Percentiles rank a stretch among this genome's conserved stretches.
These are phyloP conservation scores for Ricinus communis DNA, from an alignment of 345 rosid genomes.

Conservation along the genomic window DNA sequence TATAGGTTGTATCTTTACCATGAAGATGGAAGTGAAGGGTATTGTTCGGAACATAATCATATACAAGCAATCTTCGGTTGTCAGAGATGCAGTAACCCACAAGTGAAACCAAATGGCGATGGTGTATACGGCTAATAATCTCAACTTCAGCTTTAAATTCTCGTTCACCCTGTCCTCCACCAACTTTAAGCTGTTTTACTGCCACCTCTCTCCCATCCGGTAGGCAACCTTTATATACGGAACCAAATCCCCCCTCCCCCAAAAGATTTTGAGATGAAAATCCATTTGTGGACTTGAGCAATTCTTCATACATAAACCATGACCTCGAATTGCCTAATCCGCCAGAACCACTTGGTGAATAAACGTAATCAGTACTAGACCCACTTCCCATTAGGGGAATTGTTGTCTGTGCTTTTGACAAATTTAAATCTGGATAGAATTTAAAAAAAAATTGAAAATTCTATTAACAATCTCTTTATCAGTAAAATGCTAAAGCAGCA, in stretches of 20 bases:
- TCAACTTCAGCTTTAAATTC: conserved; percentile 96
- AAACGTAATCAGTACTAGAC: conserved; percentile 48
- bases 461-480: conserved; percentile 5
- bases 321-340: conserved; percentile 78
- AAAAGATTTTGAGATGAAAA: conserved; percentile 74
- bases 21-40: conserved; percentile 94
- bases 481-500: not conserved
- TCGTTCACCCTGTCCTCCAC: conserved; percentile 88
- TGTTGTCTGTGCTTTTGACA: conserved; percentile 53
- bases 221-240: conserved; percentile 75
- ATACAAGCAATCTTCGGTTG: conserved; percentile 72
- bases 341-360: conserved; percentile 55
- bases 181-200: conserved; percentile 79
- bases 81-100: conserved; percentile 93
- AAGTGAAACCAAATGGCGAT: conserved; percentile 88
- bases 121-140: conserved; percentile 90
- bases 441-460: conserved; percentile 12
- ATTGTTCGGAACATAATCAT: conserved; percentile 81
- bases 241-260: conserved; percentile 97
- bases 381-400: conserved; percentile 66
- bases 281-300: conserved; percentile 65
- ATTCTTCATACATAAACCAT: conserved; percentile 70
- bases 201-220: conserved; percentile 88
- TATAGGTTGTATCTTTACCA: conserved; percentile 42
- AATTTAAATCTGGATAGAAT: conserved; percentile 51